Base-by-base conservation (phyloP, 805 yeast species). In the Candida mattraensis region DNA sequence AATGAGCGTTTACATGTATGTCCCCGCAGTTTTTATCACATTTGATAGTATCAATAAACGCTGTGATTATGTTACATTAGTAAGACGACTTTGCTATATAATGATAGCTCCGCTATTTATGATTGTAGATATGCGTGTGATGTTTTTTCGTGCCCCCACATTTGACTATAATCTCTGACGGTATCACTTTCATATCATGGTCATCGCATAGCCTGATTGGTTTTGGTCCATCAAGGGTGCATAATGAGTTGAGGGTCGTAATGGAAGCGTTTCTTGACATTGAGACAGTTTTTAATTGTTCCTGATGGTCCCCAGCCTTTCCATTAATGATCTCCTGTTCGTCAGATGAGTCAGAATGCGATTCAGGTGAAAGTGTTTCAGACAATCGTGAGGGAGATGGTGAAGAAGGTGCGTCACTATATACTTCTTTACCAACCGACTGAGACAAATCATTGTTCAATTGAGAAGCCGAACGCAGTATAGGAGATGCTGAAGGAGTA, bases 121-220 rank as follows among this genome's bases (percentile, higher is more conserved):
- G 39, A 4, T 32, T 24, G 15, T 40, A 11, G 13, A 46, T 17
- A 25, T 51, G 55, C 13, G 35, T 33, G 27, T 51, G 55, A 11
- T 24, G 24, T 28, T 42, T 49, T 5, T 37, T 38, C 9, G 28
- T 37, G 21, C 52, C 26, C n/a, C 56, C 50, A 26, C 56, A 51
- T 32, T 48, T 54, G 28, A 41, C 47, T 19, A 57, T 54, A 8
- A 47, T 32, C 2, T 47, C 54, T 21, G 43, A 41, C 3, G 60
- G 52, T 12, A 59, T 47, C 20, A 57, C 51, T 19, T 47, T 44
- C 26, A 51, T 35, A 1, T 50, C 44, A 11, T 40, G 46, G 13
- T 40, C 35, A 21, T 48, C 52, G 18, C 45, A 33, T 19, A 51
- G 30, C 16, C 42, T 50, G 34, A 53, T 51, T 5, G 47, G 45